These are phyloP conservation scores for Ascochyta pisi DNA, from an alignment of 2,329 filamentous ascomycete genomes.

Conservation along the genomic window DNA sequence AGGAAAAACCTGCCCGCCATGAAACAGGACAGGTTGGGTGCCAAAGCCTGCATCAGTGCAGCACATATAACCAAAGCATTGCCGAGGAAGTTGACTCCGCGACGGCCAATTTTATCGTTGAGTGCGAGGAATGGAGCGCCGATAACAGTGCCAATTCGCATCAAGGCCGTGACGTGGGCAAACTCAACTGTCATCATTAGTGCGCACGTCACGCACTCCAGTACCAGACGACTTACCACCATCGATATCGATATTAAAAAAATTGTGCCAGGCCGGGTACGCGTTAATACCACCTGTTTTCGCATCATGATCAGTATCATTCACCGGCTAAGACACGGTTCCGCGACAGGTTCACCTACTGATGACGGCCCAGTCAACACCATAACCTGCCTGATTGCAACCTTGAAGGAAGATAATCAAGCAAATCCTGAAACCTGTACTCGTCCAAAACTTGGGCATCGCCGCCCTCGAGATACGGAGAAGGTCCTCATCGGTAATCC, in stretches of 20 bases:
- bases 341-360: slow-evolving; percentile 14
- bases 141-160: slow-evolving; percentile 56
- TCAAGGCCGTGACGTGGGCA: slow-evolving; percentile 56
- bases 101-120: slow-evolving; percentile 55
- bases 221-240: slow-evolving; percentile 38
- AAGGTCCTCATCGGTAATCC: slow-evolving; percentile 57
- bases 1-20: slow-evolving; percentile 51
- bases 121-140: slow-evolving; percentile 56
- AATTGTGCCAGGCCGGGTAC: slow-evolving; percentile 52
- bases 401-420: slow-evolving; percentile 57
- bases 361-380: slow-evolving; percentile 60
- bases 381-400: slow-evolving; percentile 57
- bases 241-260: slow-evolving; percentile 51
- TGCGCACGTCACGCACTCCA: no score
- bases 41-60: slow-evolving; percentile 49
- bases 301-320: not conserved
- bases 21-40: slow-evolving; percentile 41
- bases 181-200: slow-evolving; percentile 25
- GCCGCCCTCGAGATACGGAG: slow-evolving; percentile 52
- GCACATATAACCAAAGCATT: slow-evolving; percentile 56
- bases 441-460: slow-evolving; percentile 49
- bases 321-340: not conserved
- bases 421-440: slow-evolving; percentile 51
- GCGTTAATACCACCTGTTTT: slow-evolving; percentile 51
- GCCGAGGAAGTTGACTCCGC: slow-evolving; percentile 56